These are phyloP conservation scores for Venturia oleaginea DNA, from an alignment of 2,329 filamentous ascomycete genomes.

Conservation along the genomic window DNA sequence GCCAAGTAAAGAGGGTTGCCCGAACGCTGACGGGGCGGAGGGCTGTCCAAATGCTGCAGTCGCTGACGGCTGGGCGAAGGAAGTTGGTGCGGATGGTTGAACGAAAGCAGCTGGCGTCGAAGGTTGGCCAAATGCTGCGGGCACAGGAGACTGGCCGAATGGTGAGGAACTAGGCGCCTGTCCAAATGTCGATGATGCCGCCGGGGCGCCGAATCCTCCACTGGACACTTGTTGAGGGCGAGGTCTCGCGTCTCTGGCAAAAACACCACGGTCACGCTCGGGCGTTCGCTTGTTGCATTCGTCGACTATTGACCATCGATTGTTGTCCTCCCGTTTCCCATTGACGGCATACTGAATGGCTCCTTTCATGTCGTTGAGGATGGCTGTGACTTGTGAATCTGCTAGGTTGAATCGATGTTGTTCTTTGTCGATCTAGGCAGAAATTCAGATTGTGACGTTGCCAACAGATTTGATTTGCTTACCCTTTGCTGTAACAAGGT, in stretches of 20 bases:
- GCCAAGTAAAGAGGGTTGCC: slow-evolving; percentile 20
- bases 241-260: neutral
- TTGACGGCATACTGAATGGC: slow-evolving; percentile 62
- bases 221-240: neutral
- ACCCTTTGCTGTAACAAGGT: slow-evolving; percentile 48
- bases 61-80: slow-evolving; percentile 8
- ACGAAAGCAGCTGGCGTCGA: slow-evolving; percentile 14
- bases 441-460: neutral
- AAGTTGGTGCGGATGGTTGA: slow-evolving; percentile 4
- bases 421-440: slow-evolving; percentile 46
- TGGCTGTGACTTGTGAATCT: slow-evolving; percentile 62
- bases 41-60: slow-evolving; percentile 15
- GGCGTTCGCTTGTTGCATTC: neutral
- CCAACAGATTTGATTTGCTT: slow-evolving; percentile 21
- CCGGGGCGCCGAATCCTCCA: neutral
- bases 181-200: slow-evolving; percentile 3
- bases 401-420: slow-evolving; percentile 53
- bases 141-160: slow-evolving; percentile 2
- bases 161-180: neutral
- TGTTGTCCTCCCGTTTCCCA: slow-evolving; percentile 62
- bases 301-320: slow-evolving; percentile 52
- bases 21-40: slow-evolving; percentile 18
- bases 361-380: slow-evolving; percentile 58
- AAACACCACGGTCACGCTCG: neutral
- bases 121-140: slow-evolving; percentile 4